phyloP scores from a whole-genome alignment of 1,139 yeast genomes.

The Entelexis paramagnoliae region DNA sequence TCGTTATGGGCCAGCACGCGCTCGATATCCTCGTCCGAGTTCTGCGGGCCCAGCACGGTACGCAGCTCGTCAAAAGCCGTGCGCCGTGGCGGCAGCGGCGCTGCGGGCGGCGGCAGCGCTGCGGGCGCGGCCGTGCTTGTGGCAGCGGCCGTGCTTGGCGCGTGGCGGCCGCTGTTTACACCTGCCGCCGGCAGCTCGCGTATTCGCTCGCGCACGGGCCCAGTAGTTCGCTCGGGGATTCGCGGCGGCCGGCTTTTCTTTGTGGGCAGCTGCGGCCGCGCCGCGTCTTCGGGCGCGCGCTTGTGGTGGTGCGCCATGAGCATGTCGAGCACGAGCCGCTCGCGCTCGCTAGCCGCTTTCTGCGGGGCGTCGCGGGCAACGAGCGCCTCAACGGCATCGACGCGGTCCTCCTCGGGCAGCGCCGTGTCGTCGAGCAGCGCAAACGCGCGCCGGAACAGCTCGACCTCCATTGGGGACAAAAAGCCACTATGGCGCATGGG shows the following conservation, averaged over 20 bases:
- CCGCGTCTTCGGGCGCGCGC: conserved; percentile 12
- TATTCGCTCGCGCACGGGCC: no score
- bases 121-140: no score
- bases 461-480: background rate
- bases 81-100: no score
- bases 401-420: conserved; percentile 33
- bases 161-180: no score
- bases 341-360: conserved; percentile 24
- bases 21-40: conserved; percentile 29
- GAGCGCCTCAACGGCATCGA: conserved; percentile 33
- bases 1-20: conserved; percentile 29
- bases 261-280: conserved; percentile 6
- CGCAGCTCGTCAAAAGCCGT: conserved; percentile 27
- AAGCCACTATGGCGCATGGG: background rate
- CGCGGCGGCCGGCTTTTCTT: background rate
- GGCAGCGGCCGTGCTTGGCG: no score
- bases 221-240: no score
- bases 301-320: conserved; percentile 36
- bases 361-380: conserved; percentile 25
- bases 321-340: conserved; percentile 33
- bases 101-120: no score
- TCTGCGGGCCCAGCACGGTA: conserved; percentile 28
- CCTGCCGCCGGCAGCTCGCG: no score
- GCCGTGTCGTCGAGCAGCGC: conserved; percentile 6
- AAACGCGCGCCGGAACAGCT: conserved; percentile 3